Evolutionary conservation across 768 basidiomycete species (phyloP).

Genomic region (Boletales sp.): DNA sequence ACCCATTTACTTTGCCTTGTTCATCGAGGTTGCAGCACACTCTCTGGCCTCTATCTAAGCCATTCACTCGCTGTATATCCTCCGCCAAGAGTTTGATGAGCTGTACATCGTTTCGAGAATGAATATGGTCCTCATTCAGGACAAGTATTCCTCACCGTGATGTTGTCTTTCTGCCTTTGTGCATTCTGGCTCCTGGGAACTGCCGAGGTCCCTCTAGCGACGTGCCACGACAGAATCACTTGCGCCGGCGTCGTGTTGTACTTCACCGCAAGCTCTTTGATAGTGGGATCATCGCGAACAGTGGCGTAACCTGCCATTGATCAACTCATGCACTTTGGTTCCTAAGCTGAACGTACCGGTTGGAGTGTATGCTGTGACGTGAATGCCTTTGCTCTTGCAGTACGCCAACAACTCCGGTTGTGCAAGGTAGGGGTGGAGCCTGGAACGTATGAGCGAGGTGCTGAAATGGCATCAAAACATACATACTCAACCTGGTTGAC

Average conservation of each 20-base stretch:
- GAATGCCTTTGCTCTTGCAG: constrained; percentile 60
- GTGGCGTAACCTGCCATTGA: constrained; percentile 17
- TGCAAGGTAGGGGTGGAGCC: constrained; percentile 61
- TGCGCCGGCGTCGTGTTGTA: constrained; percentile 27
- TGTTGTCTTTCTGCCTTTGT: constrained; percentile 47
- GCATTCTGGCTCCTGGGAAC: constrained; percentile 48
- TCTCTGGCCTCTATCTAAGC: constrained; percentile 32
- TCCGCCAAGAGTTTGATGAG: constrained; percentile 30
- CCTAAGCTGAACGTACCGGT: constrained; percentile 28
- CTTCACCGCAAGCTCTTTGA: constrained; percentile 29
- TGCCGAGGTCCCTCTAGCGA: constrained; percentile 17
- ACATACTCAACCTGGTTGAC: constrained; percentile 60
- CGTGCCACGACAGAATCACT: constrained; percentile 31
- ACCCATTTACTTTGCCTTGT: constrained; percentile 34
- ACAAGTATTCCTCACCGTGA: constrained; percentile 33
- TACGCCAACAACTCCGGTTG: constrained; percentile 49
- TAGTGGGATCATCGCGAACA: constrained; percentile 27
- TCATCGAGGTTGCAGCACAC: constrained; percentile 27
- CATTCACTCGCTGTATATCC: constrained; percentile 32
- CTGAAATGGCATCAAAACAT: background rate
- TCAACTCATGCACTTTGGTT: background rate
- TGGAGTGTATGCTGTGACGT: constrained; percentile 66
- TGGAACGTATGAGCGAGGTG: constrained; percentile 23
- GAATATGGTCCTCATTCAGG: background rate
- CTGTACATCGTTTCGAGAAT: constrained; percentile 16